Evolutionary conservation across 345 rosid species (phyloP).

Genomic region (Populus nigra): DNA sequence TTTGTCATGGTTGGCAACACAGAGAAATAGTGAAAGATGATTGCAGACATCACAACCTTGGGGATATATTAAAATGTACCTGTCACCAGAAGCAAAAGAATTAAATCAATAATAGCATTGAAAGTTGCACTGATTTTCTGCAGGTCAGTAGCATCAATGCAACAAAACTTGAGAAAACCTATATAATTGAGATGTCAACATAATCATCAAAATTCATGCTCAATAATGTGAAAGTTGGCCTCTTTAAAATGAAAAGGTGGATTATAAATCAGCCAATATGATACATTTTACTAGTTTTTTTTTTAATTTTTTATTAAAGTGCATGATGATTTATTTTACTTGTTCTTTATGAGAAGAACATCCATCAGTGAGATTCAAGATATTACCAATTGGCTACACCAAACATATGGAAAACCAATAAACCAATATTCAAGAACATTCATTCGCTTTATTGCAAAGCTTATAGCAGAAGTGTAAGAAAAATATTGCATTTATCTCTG

Average conservation of each 20-base stretch:
- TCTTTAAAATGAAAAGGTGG: neutral
- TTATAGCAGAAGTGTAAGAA: neutral
- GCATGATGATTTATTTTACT: neutral
- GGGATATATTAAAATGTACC: constrained; percentile 90
- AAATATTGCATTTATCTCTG: neutral
- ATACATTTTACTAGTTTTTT: neutral
- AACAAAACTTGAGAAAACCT: neutral
- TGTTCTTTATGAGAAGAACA: neutral
- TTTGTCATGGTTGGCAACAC: constrained; percentile 86
- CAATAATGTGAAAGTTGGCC: neutral
- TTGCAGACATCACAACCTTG: constrained; percentile 89
- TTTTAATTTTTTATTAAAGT: neutral
- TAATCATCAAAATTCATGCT: neutral
- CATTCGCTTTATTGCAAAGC: neutral
- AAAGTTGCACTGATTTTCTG: neutral
- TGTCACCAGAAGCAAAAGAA: constrained; percentile 29
- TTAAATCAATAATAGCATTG: constrained; percentile 8
- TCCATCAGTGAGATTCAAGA: neutral
- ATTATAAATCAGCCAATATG: neutral
- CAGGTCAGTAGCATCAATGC: neutral
- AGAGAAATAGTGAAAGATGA: constrained; percentile 87
- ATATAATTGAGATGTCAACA: neutral
- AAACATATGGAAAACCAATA: neutral
- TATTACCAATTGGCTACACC: neutral
- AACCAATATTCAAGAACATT: neutral